These are phyloP conservation scores for Gymnopus androsaceus DNA, from an alignment of 1,284 basidiomycete genomes.

Conservation along the genomic window DNA sequence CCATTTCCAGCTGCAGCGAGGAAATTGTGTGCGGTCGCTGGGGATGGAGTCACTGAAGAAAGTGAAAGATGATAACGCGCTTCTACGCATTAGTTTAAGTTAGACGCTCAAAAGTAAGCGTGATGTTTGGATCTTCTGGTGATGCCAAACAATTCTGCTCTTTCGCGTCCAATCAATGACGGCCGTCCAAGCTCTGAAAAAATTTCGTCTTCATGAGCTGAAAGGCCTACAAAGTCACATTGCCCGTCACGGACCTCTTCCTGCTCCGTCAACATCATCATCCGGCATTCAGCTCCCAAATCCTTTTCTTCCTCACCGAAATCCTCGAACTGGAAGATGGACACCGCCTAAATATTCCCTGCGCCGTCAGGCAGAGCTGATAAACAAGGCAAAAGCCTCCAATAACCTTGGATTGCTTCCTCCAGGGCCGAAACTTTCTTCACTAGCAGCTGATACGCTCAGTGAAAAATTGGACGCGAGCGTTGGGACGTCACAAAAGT, in stretches of 20 bases:
- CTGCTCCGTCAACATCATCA: conserved; percentile 27
- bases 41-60: no score
- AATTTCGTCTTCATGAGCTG: conserved; percentile 48
- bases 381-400: conserved; percentile 64
- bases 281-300: conserved; percentile 47
- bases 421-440: conserved; percentile 56
- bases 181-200: conserved; percentile 41
- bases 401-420: conserved; percentile 62
- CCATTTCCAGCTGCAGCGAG: no score
- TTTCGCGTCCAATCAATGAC: conserved; percentile 15
- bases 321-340: conserved; percentile 65
- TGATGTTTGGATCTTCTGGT: neutral
- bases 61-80: no score
- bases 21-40: no score
- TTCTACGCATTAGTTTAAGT: no score
- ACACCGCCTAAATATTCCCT: conserved; percentile 68
- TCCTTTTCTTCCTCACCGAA: conserved; percentile 68
- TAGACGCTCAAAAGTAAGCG: no score
- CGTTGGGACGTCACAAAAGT: conserved; percentile 4
- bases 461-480: conserved; percentile 21
- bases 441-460: conserved; percentile 11
- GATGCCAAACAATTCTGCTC: neutral
- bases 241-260: conserved; percentile 36
- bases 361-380: conserved; percentile 73
- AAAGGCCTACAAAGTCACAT: conserved; percentile 36